phyloP scores from a whole-genome alignment of 2,329 filamentous ascomycete species.

The Ophiobolus disseminans region DNA sequence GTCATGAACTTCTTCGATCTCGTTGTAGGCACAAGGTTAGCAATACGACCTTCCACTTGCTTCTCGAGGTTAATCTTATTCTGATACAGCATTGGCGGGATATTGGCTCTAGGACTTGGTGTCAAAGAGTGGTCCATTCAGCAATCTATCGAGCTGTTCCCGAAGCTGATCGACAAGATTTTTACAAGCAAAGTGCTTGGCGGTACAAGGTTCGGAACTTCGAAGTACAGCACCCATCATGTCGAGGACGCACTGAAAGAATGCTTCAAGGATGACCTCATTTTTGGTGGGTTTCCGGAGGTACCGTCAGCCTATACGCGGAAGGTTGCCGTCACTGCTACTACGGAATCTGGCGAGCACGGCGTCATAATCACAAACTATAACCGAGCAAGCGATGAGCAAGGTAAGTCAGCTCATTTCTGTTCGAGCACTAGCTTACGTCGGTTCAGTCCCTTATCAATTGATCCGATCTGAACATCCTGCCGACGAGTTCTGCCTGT shows the following conservation, averaged over 20 bases:
- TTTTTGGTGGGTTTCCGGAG: conserved; percentile 39
- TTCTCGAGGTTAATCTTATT: no score
- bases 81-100: conserved; percentile 51
- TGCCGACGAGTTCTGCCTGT: not conserved
- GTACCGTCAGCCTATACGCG: conserved; percentile 19
- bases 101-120: conserved; percentile 54
- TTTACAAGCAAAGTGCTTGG: conserved; percentile 42
- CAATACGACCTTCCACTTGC: not conserved
- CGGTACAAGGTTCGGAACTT: conserved; percentile 11
- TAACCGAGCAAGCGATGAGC: conserved; percentile 43
- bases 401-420: no score
- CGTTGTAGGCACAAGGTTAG: conserved; percentile 44
- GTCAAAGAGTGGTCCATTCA: conserved; percentile 49
- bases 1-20: conserved; percentile 59
- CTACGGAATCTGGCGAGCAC: conserved; percentile 47
- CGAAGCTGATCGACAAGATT: conserved; percentile 48
- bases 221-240: conserved; percentile 46
- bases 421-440: no score
- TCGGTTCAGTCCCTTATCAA: conserved; percentile 24
- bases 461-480: not conserved
- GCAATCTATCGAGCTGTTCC: conserved; percentile 51
- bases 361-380: conserved; percentile 56
- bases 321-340: conserved; percentile 45
- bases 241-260: conserved; percentile 45
- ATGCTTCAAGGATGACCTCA: conserved; percentile 26